These are phyloP conservation scores for Backusella liffmaniae DNA, from an alignment of 192 early-diverging fungal genomes.

Conservation along the genomic window DNA sequence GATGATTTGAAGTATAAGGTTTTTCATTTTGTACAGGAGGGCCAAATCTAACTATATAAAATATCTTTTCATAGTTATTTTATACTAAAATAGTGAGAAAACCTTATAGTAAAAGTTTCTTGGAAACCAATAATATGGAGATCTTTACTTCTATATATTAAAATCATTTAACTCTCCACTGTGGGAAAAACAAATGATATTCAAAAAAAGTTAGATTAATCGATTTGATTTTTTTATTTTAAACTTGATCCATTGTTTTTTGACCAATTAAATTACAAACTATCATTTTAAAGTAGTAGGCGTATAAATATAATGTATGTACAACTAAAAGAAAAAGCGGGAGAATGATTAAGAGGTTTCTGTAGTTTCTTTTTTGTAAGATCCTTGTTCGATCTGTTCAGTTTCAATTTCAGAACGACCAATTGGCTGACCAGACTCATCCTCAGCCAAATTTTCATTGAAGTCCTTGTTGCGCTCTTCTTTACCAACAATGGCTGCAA, in stretches of 20 bases:
- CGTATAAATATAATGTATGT: not conserved
- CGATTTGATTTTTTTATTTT: not conserved
- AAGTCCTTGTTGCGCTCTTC: slow-evolving; percentile 60
- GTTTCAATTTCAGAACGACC: slow-evolving; percentile 9
- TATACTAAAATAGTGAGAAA: not conserved
- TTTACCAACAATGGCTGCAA: slow-evolving; percentile 46
- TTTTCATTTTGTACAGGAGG: too few relatives aligned
- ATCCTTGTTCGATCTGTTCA: not conserved
- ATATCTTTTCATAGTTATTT: not conserved
- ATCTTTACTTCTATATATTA: not conserved
- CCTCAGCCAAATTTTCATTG: slow-evolving; percentile 17
- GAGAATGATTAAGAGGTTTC: not conserved
- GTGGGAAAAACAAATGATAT: not conserved
- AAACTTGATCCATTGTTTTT: not conserved
- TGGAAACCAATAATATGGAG: not conserved
- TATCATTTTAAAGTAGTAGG: not conserved
- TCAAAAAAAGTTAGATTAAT: not conserved
- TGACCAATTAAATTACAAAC: slow-evolving; percentile 4
- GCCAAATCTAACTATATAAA: not conserved
- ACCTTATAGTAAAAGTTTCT: not conserved
- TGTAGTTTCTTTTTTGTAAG: not conserved
- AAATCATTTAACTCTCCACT: not conserved
- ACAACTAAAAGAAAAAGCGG: not conserved
- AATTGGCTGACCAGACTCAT: not conserved
- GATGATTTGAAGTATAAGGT: too few relatives aligned